A percentile compares a stretch with the other conserved stretches of the same genome.
Evolutionary conservation across 768 basidiomycete species (phyloP).

Genomic region (Mycena leptocephala): DNA sequence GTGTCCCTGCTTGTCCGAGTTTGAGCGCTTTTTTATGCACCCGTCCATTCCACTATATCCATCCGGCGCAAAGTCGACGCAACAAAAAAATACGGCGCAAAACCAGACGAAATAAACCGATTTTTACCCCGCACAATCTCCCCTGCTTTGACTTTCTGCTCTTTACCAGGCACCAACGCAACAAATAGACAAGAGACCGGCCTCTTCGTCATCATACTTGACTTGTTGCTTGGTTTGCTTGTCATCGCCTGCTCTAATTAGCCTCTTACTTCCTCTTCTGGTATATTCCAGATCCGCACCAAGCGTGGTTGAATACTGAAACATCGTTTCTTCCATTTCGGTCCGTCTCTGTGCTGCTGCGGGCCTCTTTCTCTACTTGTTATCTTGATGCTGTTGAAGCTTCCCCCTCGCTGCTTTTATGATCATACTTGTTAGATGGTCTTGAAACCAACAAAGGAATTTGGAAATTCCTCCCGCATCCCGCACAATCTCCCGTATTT

Average conservation of each 20-base stretch:
- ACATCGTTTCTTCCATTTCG: neutral
- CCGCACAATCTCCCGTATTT: constrained; percentile 2
- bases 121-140: neutral
- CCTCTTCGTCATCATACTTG: neutral
- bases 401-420: neutral
- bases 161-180: neutral
- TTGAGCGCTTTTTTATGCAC: no score
- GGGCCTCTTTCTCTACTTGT: neutral
- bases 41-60: neutral
- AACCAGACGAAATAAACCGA: neutral
- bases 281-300: neutral
- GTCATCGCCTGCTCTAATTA: neutral
- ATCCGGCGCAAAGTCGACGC: neutral
- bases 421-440: neutral
- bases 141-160: no score
- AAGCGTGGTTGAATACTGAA: neutral
- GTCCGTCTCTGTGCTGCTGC: neutral
- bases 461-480: neutral
- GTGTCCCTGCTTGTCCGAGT: neutral
- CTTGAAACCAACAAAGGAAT: neutral
- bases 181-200: neutral
- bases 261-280: neutral
- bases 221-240: neutral
- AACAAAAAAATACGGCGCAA: neutral
- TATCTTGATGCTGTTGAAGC: neutral